These are phyloP conservation scores for Shiraia bambusicola DNA, from an alignment of 2,329 filamentous ascomycete species.

Conservation along the genomic window DNA sequence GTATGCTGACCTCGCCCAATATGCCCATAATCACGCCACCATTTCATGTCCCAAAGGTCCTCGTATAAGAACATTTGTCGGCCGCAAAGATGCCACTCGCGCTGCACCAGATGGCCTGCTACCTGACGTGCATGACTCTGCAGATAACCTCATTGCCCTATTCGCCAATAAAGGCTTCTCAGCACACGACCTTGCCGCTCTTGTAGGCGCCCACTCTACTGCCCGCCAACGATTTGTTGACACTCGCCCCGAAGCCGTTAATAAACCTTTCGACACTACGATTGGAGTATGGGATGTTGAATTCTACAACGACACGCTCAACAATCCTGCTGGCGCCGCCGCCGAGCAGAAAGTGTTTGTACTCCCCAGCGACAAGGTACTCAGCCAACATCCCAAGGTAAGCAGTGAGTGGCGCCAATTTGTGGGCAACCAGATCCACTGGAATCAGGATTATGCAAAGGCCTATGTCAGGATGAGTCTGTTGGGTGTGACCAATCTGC, in stretches of 20 bases:
- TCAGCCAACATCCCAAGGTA: conserved; percentile 31
- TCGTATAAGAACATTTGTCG: conserved; percentile 53
- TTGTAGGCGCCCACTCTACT: conserved; percentile 57
- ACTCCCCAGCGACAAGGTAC: conserved; percentile 28
- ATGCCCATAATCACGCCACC: conserved; percentile 51
- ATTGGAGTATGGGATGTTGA: conserved; percentile 54
- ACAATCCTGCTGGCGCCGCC: conserved; percentile 20
- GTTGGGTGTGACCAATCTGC: conserved; percentile 26
- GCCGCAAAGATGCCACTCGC: conserved; percentile 49
- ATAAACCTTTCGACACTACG: conserved; percentile 50
- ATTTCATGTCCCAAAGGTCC: conserved; percentile 57
- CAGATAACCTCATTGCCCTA: conserved; percentile 49
- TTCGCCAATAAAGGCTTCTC: conserved; percentile 56
- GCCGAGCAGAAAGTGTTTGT: conserved; percentile 29
- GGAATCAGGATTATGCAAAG: conserved; percentile 37
- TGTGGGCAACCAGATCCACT: conserved; percentile 31
- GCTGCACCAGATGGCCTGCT: conserved; percentile 50
- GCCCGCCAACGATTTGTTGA: conserved; percentile 53
- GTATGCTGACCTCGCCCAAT: conserved; percentile 58
- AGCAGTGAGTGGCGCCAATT: conserved; percentile 28
- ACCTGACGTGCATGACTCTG: conserved; percentile 46
- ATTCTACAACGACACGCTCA: conserved; percentile 49
- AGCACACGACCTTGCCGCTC: conserved; percentile 54
- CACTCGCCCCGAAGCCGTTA: conserved; percentile 36
- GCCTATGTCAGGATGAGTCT: conserved; percentile 37